A percentile compares a stretch with the other conserved stretches of the same genome.
phyloP scores from a whole-genome alignment of 2,329 filamentous ascomycete genomes.

The Pestalotiopsis sp. region DNA sequence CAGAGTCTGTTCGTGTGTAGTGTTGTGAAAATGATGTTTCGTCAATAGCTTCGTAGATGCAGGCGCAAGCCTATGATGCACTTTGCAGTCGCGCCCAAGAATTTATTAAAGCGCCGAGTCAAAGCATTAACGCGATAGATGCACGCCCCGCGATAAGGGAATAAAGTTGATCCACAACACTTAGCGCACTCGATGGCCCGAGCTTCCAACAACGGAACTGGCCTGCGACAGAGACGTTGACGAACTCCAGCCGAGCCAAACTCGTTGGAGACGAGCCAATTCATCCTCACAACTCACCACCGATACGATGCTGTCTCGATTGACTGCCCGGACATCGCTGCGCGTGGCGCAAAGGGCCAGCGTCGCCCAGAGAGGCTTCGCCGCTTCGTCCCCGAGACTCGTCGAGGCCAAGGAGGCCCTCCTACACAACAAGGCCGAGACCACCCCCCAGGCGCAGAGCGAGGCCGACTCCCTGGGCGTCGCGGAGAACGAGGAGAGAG shows the following conservation, averaged over 20 bases:
- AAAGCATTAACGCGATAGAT: not conserved
- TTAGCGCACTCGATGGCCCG: not conserved
- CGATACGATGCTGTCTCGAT: constrained; percentile 52
- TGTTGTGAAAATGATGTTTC: no score
- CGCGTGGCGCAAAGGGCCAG: constrained; percentile 47
- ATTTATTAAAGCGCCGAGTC: not conserved
- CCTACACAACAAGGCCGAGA: constrained; percentile 41
- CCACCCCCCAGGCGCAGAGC: constrained; percentile 45
- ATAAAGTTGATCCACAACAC: constrained; percentile 12
- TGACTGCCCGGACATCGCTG: constrained; percentile 41
- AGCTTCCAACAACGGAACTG: not conserved
- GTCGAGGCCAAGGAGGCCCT: constrained; percentile 41
- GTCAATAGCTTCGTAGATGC: no score
- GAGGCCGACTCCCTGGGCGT: constrained; percentile 40
- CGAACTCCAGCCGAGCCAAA: constrained; percentile 17
- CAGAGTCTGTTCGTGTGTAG: no score
- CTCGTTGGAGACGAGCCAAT: constrained; percentile 23
- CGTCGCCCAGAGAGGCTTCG: constrained; percentile 49
- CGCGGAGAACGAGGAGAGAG: constrained; percentile 47
- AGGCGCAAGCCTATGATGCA: no score
- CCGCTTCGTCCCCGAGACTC: constrained; percentile 44
- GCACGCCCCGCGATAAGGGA: constrained; percentile 10
- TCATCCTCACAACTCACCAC: constrained; percentile 49
- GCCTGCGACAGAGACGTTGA: not conserved
- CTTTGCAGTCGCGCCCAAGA: not conserved